These are phyloP conservation scores for Pestalotiopsis sp. DNA, from an alignment of 2,329 filamentous ascomycete species.

Conservation along the genomic window DNA sequence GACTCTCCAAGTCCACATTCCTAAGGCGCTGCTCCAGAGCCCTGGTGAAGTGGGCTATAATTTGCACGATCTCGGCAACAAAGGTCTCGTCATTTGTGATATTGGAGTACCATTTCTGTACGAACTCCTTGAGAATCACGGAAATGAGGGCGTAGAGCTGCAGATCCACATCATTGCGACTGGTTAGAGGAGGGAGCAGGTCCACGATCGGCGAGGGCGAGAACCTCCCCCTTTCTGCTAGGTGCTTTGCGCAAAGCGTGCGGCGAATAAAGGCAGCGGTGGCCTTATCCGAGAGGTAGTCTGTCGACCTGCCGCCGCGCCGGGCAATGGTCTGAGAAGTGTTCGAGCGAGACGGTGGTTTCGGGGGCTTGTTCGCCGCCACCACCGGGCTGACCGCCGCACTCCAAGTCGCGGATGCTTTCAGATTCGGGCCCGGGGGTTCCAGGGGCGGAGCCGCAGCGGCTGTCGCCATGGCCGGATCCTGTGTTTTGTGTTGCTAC, in stretches of 20 bases:
- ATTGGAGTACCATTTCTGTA: constrained; percentile 89
- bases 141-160: constrained; percentile 93
- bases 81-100: constrained; percentile 91
- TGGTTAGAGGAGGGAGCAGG: constrained; percentile 86
- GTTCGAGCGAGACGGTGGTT: constrained; percentile 24
- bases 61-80: constrained; percentile 82
- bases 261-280: constrained; percentile 81
- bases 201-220: constrained; percentile 71
- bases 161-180: constrained; percentile 89
- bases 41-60: constrained; percentile 89
- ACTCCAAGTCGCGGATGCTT: constrained; percentile 28
- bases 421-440: constrained; percentile 23
- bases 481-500: constrained; percentile 1
- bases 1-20: constrained; percentile 78
- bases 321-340: constrained; percentile 34
- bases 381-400: constrained; percentile 26
- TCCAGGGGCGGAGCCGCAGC: constrained; percentile 23
- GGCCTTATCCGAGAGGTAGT: constrained; percentile 74
- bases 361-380: constrained; percentile 14
- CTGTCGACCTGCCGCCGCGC: constrained; percentile 37
- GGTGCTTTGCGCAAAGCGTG: constrained; percentile 76
- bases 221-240: constrained; percentile 57
- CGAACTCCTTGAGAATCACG: constrained; percentile 86
- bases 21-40: constrained; percentile 85
- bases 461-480: constrained; percentile 29